Base-by-base conservation (phyloP, 176 grass and related monocot genomes). In the Bonia amplexicaulis region DNA sequence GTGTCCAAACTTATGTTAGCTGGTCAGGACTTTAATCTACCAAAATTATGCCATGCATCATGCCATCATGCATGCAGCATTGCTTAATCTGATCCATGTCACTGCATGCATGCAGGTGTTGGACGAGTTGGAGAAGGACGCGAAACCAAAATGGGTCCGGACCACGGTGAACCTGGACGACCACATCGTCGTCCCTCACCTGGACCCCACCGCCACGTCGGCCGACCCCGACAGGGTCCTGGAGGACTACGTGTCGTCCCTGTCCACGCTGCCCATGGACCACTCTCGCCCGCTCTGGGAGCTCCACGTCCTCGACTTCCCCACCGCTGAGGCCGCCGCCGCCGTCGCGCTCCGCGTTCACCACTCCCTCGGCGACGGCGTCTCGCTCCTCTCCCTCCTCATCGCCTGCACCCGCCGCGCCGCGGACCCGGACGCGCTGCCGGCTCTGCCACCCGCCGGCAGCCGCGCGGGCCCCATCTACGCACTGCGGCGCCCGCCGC, bases 311-410 rank as follows among this genome's bases (percentile, higher is more conserved):
- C 90, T 98, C 89, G 87, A 91, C 89, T 76, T 97, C 71, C 90
- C 89, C 69, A 95, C 95, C 76, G 69, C 90, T n/a, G 92, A 91
- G 41, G 85, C 91, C 40, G 73, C 74, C 45, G 89, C 95, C 45
- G 82, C 89, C 13, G 6, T 70, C 9, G 85, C 87, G 26, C 86
- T 97, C 80, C 93, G 91, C 74, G 19, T 89, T 71, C 93, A 97
- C 82, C 95, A 97, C 80, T 97, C 95, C 55, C 68, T 97, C 78
- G 95, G 95, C 41, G 95, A 97, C 29, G 95, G 95, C 61, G 88
- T 85, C 87, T 97, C 95, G 35, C 85, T 97, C 65, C 82, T 86
- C 25, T 97, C 95, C 65, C 91, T 97, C 87, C 86, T 97, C 83
- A 71, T 97, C 22, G 95, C 95, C 25, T 95, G 95, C 92, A 93